Base-by-base conservation (phyloP, 1,284 basidiomycete genomes). In the Erythrobasidium hasegawianum region DNA sequence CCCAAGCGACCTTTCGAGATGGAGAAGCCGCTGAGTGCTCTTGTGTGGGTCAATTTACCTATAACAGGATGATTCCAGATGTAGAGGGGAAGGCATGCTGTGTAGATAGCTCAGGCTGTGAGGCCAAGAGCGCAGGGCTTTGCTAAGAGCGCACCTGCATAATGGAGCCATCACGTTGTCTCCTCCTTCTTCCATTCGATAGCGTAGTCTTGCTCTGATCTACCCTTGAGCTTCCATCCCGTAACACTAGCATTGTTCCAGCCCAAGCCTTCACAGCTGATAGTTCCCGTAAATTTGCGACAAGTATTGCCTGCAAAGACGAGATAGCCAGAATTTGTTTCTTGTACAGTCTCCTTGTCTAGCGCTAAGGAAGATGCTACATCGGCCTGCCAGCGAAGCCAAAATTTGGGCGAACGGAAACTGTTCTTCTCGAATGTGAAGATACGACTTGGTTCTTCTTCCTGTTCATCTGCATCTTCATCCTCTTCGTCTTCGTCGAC, bases 361-460 rank as follows among this genome's bases (percentile, higher is more conserved):
- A 4, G 4, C 13, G 3, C n/a, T 13, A 5, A 13, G 4, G 40
- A 18, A 16, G 14, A 26, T n/a, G 16, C 7, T 3, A 59, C 24
- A 11, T 18, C 22, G 24, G n/a, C 57, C 20, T 59, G 57, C 57
- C 57, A 59, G 11, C 57, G 38, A 13, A 59, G 41, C 57, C 57
- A 59, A 26, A 59, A 59, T 24, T 59, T 59, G 13, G 57, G 57
- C 13, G 57, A 59, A 3, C 57, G 38, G 27, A 59, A 59, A n/a
- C 40, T 45, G 57, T 59, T 59, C 43, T 59, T 59, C 26, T 59
- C 57, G 27, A 59, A 59, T 14, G 14, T 29, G 22, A 7, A 14
- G 20, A 45, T 20, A 22, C 40, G 57, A 13, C n/a, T 29, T 8
- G 7, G 39, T 13, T 43, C 22, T 22, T n/a, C 7, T 7, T 59